Evolutionary conservation across 345 rosid genomes (phyloP), one percentile per base, ranked within the genome.

Genomic region (Aquilaria malaccensis): DNA sequence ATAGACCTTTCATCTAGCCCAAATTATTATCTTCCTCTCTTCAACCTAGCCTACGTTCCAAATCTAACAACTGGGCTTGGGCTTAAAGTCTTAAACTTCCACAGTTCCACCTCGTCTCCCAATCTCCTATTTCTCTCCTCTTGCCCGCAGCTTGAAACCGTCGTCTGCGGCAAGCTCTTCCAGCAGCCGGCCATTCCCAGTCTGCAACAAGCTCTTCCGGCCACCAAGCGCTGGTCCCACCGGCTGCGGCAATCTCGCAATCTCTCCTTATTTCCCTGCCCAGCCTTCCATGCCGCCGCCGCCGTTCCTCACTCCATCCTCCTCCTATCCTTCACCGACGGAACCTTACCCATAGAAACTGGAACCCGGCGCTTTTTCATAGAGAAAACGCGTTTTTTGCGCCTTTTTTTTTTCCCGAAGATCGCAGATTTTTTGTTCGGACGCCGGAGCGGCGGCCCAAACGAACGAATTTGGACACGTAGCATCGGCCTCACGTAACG

Each of bases 281-380:
- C 71, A 55, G 46, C 37, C 65, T 6, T 53, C 65, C 6, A 61
- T 49, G 22, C 47, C 54, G 3, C 51, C 70, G 30, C 70, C 70
- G 14, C 54, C 71, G 2, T 67, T 59, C 55, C 48, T 67, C 2
- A 47, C 65, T 3, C 71, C 71, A 4, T 59, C 65, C 57, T 67
- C 71, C 4, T 67, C 71, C 22, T 67, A 67, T 13, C 71, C 71
- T 60, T 65, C 65, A 3, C 65, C 65, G 31, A 45, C 71, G 52
- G 65, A 65, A 2, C 65, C 65, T 7, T 67, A 67, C 56, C 41
- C 58, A 15, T 15, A 15, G 15, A 15, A 15, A 15, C 15, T 15
- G 15, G 15, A 15, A 15, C 15, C 15, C 15, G 15, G 15, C 15
- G 15, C 15, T 15, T 15, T 15, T 15, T 15, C 15, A 15, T 15